Evolutionary conservation across 257 asterid genomes (phyloP).

Genomic region (Anisodus acutangulus): DNA sequence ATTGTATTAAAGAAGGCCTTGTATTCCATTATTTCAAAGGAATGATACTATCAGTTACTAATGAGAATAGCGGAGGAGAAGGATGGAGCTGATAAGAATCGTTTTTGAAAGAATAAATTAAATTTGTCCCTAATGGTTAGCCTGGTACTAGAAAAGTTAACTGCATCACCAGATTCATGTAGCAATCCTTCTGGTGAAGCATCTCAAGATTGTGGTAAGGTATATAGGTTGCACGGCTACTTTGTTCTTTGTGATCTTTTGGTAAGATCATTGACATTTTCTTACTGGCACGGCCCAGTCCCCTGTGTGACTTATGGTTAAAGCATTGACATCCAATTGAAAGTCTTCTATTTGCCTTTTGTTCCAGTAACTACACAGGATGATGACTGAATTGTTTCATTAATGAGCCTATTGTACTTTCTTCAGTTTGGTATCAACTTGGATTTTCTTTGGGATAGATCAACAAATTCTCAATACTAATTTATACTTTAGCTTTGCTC

Average conservation of each 20-base stretch:
- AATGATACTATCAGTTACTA: constrained; percentile 15
- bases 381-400: not conserved
- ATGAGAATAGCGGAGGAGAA: not conserved
- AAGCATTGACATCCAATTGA: not conserved
- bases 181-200: constrained; percentile 19
- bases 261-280: not conserved
- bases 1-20: not conserved
- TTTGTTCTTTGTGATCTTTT: constrained; percentile 16
- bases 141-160: not conserved
- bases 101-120: not conserved
- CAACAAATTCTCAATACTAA: not conserved
- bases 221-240: not conserved
- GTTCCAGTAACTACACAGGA: constrained; percentile 1
- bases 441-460: constrained; percentile 14
- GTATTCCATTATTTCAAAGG: not conserved
- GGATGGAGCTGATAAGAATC: not conserved
- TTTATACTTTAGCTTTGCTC: constrained; percentile 1
- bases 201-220: constrained; percentile 22
- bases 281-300: not conserved
- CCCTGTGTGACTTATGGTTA: not conserved
- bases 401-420: constrained; percentile 1
- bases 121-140: constrained; percentile 24
- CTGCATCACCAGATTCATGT: constrained; percentile 11
- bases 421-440: constrained; percentile 1
- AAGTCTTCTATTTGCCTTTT: constrained; percentile 8